phyloP scores from a whole-genome alignment of 768 basidiomycete species.

The Naganishia kalamii region DNA sequence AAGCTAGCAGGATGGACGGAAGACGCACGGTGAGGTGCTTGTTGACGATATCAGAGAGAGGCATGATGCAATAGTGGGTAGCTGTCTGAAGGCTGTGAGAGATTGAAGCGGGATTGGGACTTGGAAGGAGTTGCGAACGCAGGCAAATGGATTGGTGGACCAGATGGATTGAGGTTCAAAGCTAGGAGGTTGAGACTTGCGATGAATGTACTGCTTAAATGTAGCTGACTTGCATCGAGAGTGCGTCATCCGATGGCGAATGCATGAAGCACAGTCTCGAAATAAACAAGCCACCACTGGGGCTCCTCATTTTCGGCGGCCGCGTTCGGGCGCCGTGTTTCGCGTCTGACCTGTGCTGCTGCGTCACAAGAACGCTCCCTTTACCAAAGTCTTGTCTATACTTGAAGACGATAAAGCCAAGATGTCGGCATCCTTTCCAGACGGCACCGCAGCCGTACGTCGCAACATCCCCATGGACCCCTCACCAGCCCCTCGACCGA shows the following conservation, averaged over 20 bases:
- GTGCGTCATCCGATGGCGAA: no score
- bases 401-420: neutral
- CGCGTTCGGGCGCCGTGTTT: neutral
- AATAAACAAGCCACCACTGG: no score
- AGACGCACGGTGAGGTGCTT: slow-evolving; percentile 7
- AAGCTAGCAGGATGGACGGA: neutral
- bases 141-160: no score
- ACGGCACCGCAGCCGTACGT: neutral
- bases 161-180: no score
- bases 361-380: neutral
- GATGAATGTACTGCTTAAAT: no score
- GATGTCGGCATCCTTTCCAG: neutral
- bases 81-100: no score
- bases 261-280: no score
- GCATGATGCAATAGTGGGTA: neutral
- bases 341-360: neutral
- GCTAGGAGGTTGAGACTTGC: no score
- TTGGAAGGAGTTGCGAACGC: no score
- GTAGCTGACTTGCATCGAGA: no score
- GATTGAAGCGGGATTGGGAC: no score
- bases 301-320: no score
- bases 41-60: slow-evolving; percentile 9
- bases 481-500: neutral
- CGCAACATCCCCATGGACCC: neutral
- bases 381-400: neutral